Evolutionary conservation across 192 early-diverging fungal species (phyloP).

Genomic region (Phlyctochytrium bullatum): DNA sequence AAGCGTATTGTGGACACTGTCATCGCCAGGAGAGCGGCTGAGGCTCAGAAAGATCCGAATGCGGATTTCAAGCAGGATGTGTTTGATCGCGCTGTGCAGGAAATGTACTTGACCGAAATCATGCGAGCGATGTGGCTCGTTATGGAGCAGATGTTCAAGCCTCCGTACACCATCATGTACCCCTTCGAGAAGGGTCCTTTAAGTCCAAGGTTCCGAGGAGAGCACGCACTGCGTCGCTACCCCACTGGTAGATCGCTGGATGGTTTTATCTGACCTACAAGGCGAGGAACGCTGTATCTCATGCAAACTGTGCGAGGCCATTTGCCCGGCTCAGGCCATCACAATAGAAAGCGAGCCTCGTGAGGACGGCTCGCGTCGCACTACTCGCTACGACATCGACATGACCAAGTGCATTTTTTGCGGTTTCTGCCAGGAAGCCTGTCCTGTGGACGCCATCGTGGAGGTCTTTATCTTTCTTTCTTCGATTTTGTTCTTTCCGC

Average conservation of each 20-base stretch:
- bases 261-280: conserved; percentile 16
- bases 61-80: conserved; percentile 15
- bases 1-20: neutral
- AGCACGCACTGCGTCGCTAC: conserved; percentile 93
- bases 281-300: conserved; percentile 98
- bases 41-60: conserved; percentile 14
- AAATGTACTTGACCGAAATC: conserved; percentile 89
- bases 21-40: neutral
- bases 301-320: conserved; percentile 96
- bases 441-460: conserved; percentile 97
- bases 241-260: conserved; percentile 64
- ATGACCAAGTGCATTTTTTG: conserved; percentile 97
- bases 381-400: conserved; percentile 98
- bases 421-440: conserved; percentile 96
- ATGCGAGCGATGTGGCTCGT: conserved; percentile 90
- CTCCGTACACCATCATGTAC: conserved; percentile 95
- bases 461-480: conserved; percentile 33
- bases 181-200: conserved; percentile 94
- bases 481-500: conserved; percentile 2
- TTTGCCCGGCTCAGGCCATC: conserved; percentile 97
- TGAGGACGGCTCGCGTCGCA: conserved; percentile 90
- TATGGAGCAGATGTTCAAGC: conserved; percentile 88
- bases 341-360: conserved; percentile 97
- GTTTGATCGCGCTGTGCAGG: conserved; percentile 65
- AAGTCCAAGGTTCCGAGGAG: conserved; percentile 91